Base-by-base conservation (phyloP, 176 grass and related monocot species). In the Pontederia paniculata region DNA sequence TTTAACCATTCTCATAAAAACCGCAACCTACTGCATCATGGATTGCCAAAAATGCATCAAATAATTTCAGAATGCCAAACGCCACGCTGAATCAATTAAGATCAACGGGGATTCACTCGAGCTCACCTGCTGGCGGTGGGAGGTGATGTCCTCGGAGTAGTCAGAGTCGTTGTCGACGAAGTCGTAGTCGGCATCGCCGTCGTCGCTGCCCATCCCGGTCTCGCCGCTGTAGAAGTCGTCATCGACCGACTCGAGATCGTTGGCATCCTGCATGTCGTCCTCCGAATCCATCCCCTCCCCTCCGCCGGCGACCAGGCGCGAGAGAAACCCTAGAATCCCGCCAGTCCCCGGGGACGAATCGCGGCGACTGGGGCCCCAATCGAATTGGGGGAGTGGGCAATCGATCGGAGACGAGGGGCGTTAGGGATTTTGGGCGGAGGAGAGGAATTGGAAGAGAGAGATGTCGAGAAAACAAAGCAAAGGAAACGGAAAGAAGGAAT, bases 251-350 rank as follows among this genome's bases (percentile, higher is more conserved):
- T 78, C 77, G 2, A 65, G 31, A 46, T 70, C 78, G 73, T 84
- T 88, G 4, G 94, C 94, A 49, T 93, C 94, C 62, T 88, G 87
- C 94, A 98, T 93, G 58, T 98, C 83, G 55, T 98, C 94, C 83
- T 98, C 87, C 54, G 94, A 88, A 62, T 88, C 83, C 94, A 98
- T 93, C 63, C 25, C 62, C 11, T 9, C 46, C 31, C 15, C 20
- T 42, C 54, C 75, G 44, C 75, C 55, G 62, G 63, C 51, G 59
- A 73, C 80, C 74, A 82, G 60, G 47, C 76, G 75, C 82, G 17
- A 12, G 17, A 54, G 47, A 17, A 45, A 72, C 69, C 56, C 69
- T 72, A 72, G 28, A 72, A 72, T 53, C 44, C 48, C 57, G 28
- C 48, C 57, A 15, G 28, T 37, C 28, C n/a, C 28, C 28, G 28